Conservation (phyloP, 2,329 filamentous ascomycete genomes). For the Xylaria sp. region DNA sequence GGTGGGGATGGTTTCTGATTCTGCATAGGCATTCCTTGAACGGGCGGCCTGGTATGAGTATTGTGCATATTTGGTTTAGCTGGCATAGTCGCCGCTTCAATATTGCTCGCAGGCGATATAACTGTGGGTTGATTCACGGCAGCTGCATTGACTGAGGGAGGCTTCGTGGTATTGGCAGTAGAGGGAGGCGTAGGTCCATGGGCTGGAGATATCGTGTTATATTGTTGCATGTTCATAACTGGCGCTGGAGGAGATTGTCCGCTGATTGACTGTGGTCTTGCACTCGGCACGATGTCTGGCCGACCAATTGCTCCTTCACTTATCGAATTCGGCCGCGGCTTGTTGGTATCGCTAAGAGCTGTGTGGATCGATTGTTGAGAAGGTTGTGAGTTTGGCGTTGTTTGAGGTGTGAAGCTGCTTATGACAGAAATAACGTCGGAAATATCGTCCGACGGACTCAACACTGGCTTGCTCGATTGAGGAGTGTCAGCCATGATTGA, state of each 20-base stretch:
- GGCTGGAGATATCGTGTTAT: not conserved
- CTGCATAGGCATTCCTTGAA: conserved; percentile 12
- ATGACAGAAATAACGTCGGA: conserved; percentile 38
- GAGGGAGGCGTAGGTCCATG: not conserved
- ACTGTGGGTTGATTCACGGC: not conserved
- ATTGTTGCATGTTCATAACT: conserved; percentile 18
- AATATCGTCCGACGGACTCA: conserved; percentile 29
- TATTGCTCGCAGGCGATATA: conserved; percentile 15
- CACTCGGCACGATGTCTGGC: not conserved
- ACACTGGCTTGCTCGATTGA: conserved; percentile 2
- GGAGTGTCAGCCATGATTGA: conserved; percentile 20
- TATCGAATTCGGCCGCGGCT: not conserved
- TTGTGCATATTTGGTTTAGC: conserved; percentile 6
- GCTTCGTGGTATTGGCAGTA: conserved; percentile 4
- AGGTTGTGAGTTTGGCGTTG: conserved; percentile 6
- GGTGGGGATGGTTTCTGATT: conserved; percentile 1
- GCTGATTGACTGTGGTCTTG: conserved; percentile 12
- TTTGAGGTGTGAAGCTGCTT: conserved; percentile 30
- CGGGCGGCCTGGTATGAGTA: conserved; percentile 2
- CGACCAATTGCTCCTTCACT: not conserved
- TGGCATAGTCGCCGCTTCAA: conserved; percentile 7
- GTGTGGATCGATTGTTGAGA: conserved; percentile 7
- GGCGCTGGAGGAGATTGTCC: not conserved
- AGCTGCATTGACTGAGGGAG: not conserved
- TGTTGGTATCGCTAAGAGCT: not conserved